phyloP scores from a whole-genome alignment of 1,139 yeast species.

The Scheffersomyces segobiensis region DNA sequence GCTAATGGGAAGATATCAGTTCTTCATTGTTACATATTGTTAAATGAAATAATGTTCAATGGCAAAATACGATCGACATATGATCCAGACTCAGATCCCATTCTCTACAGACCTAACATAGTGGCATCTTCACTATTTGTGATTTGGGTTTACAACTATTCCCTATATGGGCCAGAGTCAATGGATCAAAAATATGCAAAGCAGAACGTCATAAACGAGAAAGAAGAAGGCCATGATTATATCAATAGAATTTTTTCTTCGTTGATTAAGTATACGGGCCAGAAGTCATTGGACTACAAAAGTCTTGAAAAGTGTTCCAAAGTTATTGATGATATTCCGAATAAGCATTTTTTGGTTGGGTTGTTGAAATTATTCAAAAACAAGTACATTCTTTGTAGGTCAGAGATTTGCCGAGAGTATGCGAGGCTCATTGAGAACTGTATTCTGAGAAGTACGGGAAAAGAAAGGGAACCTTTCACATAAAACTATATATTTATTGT shows the following conservation, averaged over 20 bases:
- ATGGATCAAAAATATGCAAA: slow-evolving; percentile 12
- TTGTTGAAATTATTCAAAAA: slow-evolving; percentile 41
- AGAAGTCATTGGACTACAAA: neutral
- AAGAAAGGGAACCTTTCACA: slow-evolving; percentile 12
- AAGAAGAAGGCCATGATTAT: slow-evolving; percentile 35
- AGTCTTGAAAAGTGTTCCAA: neutral
- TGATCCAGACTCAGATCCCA: slow-evolving; percentile 51
- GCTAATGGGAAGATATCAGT: slow-evolving; percentile 19
- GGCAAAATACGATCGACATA: slow-evolving; percentile 30
- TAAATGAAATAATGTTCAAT: slow-evolving; percentile 57
- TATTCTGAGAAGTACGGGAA: slow-evolving; percentile 55
- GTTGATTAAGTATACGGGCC: neutral
- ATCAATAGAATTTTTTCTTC: neutral
- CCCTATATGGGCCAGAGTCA: slow-evolving; percentile 55
- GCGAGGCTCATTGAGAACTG: slow-evolving; percentile 55
- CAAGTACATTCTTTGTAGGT: slow-evolving; percentile 37
- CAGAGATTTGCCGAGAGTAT: slow-evolving; percentile 57
- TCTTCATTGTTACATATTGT: slow-evolving; percentile 58
- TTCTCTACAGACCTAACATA: slow-evolving; percentile 55
- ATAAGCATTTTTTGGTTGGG: slow-evolving; percentile 51
- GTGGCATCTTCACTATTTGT: slow-evolving; percentile 52
- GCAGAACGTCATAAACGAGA: slow-evolving; percentile 10
- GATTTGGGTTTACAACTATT: slow-evolving; percentile 58
- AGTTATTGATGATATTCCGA: slow-evolving; percentile 19
- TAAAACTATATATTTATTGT: neutral